A percentile compares a stretch with the other conserved stretches of the same genome.
Evolutionary conservation across 805 yeast species (phyloP).

Genomic region (Myxozyma melibiosi): DNA sequence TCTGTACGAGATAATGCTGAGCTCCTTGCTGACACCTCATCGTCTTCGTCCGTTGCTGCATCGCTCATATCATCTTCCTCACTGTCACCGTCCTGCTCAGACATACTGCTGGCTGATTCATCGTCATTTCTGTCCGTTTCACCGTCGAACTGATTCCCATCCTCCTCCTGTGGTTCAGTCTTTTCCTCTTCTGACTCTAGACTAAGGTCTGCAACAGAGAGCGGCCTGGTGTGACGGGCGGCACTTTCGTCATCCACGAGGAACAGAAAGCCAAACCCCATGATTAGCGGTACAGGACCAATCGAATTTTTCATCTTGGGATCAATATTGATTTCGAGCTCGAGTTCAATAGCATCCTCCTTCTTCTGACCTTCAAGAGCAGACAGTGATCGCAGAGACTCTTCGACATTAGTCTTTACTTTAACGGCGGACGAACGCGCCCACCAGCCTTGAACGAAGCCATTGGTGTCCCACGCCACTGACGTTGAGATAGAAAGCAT

Average conservation of each 20-base stretch:
- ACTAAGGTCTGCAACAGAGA: constrained; percentile 1
- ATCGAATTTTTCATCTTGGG: constrained; percentile 10
- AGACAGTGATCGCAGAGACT: constrained; percentile 6
- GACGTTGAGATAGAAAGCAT: constrained; percentile 78
- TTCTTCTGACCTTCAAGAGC: neutral
- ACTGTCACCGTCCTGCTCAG: neutral
- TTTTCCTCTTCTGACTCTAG: constrained; percentile 4
- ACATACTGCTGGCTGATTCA: constrained; percentile 19
- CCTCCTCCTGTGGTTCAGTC: constrained; percentile 23
- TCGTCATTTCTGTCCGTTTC: constrained; percentile 10
- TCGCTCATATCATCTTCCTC: constrained; percentile 5
- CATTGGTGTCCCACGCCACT: constrained; percentile 86
- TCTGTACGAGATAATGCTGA: no score
- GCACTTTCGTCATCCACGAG: constrained; percentile 59
- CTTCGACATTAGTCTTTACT: constrained; percentile 25
- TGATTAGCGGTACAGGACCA: constrained; percentile 60
- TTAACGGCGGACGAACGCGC: constrained; percentile 18
- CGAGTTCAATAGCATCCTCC: constrained; percentile 50
- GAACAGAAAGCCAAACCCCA: constrained; percentile 89
- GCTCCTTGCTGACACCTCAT: neutral
- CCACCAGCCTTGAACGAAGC: constrained; percentile 72
- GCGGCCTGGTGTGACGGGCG: constrained; percentile 41
- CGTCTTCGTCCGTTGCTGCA: neutral
- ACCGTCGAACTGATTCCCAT: constrained; percentile 27
- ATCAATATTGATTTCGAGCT: constrained; percentile 45